phyloP scores from a whole-genome alignment of 345 rosid genomes.

The Jatropha curcas region DNA sequence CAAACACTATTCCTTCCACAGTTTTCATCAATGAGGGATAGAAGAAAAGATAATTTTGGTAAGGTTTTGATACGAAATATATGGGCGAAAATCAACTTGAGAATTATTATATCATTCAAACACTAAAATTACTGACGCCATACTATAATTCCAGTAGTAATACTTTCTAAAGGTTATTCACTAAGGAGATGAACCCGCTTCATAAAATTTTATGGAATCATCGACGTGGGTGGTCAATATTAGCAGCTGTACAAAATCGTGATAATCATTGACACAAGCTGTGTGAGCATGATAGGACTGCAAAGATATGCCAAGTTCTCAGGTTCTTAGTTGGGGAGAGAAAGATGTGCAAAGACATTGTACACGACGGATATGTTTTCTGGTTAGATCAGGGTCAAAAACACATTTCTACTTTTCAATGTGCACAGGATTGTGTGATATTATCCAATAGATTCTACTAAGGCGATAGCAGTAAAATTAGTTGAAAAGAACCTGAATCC shows the following conservation, averaged over 20 bases:
- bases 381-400: no score
- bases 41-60: not conserved
- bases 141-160: not conserved
- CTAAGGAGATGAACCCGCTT: not conserved
- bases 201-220: not conserved
- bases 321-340: not conserved
- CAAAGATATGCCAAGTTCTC: not conserved
- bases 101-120: not conserved
- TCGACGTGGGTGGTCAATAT: not conserved
- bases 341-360: not conserved
- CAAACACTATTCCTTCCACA: not conserved
- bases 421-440: not conserved
- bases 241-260: not conserved
- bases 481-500: slow-evolving; percentile 63
- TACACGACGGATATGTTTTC: no score
- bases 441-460: not conserved
- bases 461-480: not conserved
- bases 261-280: not conserved
- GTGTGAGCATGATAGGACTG: not conserved
- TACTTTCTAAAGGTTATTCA: not conserved
- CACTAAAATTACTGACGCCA: no score
- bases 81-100: not conserved
- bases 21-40: not conserved
- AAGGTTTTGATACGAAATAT: not conserved
- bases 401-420: not conserved